Base-by-base conservation (phyloP, 2,329 filamentous ascomycete species). In the Aspergillus sp. region DNA sequence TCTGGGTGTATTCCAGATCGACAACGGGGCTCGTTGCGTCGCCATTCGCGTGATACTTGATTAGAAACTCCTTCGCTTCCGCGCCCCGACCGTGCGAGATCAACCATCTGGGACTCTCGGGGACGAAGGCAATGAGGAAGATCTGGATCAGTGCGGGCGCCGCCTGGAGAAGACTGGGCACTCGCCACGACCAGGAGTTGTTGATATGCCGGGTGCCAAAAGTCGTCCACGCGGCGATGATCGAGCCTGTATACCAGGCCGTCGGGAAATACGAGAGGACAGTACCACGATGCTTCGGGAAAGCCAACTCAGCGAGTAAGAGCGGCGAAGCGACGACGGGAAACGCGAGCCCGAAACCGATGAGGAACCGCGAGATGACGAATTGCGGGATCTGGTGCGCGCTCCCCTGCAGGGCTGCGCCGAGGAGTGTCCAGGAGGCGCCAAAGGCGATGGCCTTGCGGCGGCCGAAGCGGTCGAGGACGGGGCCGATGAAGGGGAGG, bases 151-250 rank as follows among this genome's bases (percentile, higher is more conserved):
- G 7, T 15, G 56, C 31, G 2, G 48, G 38, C 4, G 23, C 56
- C 13, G 48, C 48, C 25, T 58, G 56, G 7, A 58, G 34, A 15
- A 58, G 13, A 45, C 34, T 52, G 1, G 56, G 56, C 15, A 52
- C 19, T 7, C 48, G 28, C 56, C 56, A 58, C 31, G 56, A 52
- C 56, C 56, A 58, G 1, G 31, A 45, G 22, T 34, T 52, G 8
- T 23, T 13, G 4, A 58, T 58, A 23, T 51, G 31, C 8, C 30
- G 8, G 1, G 56, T 58, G 2, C 47, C 56, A 25, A 30, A 58
- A 6, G 56, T 58, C 17, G 38, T 45, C 56, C 56, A 58, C 19
- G 47, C 47, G 15, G 47, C 56, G 11, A 58, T 58, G 9, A 58
- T 58, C 3, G 48, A 38, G 3, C 56, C 56, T 4, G 45, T 51